Percentiles rank a stretch among this genome's conserved stretches.
phyloP scores from a whole-genome alignment of 1,284 basidiomycete species.

The Heterobasidion occidentale region DNA sequence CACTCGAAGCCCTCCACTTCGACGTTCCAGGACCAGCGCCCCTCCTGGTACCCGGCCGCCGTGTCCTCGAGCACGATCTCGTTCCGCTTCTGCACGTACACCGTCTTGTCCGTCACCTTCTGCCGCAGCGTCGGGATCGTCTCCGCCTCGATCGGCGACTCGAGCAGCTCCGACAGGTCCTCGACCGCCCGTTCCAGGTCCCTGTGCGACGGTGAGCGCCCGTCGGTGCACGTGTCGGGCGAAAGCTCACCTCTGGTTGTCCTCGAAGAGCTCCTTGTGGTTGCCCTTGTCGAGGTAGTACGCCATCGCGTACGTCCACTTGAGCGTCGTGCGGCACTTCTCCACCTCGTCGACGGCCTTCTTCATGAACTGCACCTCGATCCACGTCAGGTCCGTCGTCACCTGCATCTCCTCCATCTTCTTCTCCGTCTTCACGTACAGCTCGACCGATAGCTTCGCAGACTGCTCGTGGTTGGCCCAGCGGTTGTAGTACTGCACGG shows the following conservation, averaged over 20 bases:
- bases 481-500: slow-evolving; percentile 87
- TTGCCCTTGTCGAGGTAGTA: slow-evolving; percentile 89
- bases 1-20: slow-evolving; percentile 54
- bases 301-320: slow-evolving; percentile 99
- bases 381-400: slow-evolving; percentile 89
- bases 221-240: not conserved
- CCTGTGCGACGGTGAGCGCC: slow-evolving; percentile 27
- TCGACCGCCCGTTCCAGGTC: slow-evolving; percentile 95
- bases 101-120: slow-evolving; percentile 92
- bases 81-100: slow-evolving; percentile 95
- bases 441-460: slow-evolving; percentile 87
- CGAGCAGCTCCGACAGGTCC: slow-evolving; percentile 87
- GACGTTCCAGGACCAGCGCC: slow-evolving; percentile 73
- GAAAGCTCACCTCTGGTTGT: slow-evolving; percentile 76
- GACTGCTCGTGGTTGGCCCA: slow-evolving; percentile 99
- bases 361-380: slow-evolving; percentile 98
- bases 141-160: slow-evolving; percentile 84
- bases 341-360: slow-evolving; percentile 91
- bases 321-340: slow-evolving; percentile 91
- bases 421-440: slow-evolving; percentile 94
- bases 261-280: slow-evolving; percentile 94
- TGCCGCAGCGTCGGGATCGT: slow-evolving; percentile 78
- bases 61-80: slow-evolving; percentile 95
- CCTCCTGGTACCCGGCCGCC: slow-evolving; percentile 84
- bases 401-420: slow-evolving; percentile 99